These are phyloP conservation scores for Abrus pulchellus DNA, from an alignment of 306 rosid genomes.

Conservation along the genomic window DNA sequence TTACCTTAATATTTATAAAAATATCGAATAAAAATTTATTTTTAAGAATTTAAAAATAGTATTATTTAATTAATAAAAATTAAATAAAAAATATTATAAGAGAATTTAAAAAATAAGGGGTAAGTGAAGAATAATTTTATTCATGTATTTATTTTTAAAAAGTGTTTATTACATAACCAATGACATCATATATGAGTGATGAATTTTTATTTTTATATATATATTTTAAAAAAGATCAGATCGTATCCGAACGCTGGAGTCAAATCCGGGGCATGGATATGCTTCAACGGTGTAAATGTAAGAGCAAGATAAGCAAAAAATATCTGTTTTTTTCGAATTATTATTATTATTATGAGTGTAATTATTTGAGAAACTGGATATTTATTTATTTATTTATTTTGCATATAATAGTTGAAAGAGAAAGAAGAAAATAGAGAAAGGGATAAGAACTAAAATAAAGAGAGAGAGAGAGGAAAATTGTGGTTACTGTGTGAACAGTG, in stretches of 20 bases:
- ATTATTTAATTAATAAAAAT: too few species aligned
- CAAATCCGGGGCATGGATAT: slow-evolving; percentile 42
- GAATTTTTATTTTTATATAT: not conserved
- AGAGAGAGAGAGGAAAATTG: slow-evolving; percentile 22
- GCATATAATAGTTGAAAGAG: not conserved
- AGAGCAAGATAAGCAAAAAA: slow-evolving; percentile 7
- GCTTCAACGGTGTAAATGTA: not conserved
- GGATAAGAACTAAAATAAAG: slow-evolving; percentile 41
- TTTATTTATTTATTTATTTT: not conserved
- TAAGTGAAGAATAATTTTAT: too few species aligned
- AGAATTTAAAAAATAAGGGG: too few species aligned
- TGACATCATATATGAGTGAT: not conserved
- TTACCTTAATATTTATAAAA: too few species aligned
- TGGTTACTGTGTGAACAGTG: not conserved
- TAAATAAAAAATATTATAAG: too few species aligned
- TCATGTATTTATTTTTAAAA: too few species aligned
- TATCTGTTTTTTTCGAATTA: not conserved
- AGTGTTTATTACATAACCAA: not conserved
- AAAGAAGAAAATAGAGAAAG: not conserved
- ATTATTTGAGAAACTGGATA: not conserved
- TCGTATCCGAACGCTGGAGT: slow-evolving; percentile 34
- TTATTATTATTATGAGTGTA: not conserved
- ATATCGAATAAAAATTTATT: too few species aligned
- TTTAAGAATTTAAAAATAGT: too few species aligned
- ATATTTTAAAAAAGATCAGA: not conserved